Percentiles rank a stretch among this genome's conserved stretches.
Conservation (phyloP, 306 rosid genomes). For the Begonia fuchsioides region DNA sequence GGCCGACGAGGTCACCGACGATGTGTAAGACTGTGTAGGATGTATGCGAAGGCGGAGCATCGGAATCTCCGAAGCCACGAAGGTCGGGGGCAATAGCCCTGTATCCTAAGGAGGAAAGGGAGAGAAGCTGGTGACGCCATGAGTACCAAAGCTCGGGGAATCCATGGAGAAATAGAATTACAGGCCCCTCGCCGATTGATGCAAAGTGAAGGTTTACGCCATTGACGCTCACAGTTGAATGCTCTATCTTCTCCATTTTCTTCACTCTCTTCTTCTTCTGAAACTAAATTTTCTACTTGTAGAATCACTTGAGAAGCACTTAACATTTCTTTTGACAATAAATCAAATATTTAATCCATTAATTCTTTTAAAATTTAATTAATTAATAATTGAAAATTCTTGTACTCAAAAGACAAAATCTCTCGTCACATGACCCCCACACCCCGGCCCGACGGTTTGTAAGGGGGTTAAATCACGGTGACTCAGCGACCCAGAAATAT, state of each 20-base stretch:
- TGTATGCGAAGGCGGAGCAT: not conserved
- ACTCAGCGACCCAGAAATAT: too few relatives aligned
- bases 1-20: constrained; percentile 14
- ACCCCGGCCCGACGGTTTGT: too few relatives aligned
- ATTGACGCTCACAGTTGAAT: not conserved
- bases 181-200: constrained; percentile 5
- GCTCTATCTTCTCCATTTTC: constrained; percentile 7
- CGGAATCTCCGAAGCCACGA: constrained; percentile 8
- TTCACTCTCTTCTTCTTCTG: not conserved
- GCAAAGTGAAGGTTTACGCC: constrained; percentile 7
- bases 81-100: constrained; percentile 11
- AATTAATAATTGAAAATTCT: too few relatives aligned
- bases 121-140: constrained; percentile 13
- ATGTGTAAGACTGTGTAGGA: constrained; percentile 5
- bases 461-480: too few relatives aligned
- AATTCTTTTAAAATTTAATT: too few relatives aligned
- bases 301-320: too few relatives aligned
- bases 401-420: too few relatives aligned
- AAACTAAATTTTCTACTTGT: too few relatives aligned
- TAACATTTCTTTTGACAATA: too few relatives aligned
- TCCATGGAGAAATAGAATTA: constrained; percentile 8
- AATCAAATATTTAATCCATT: too few relatives aligned
- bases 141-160: constrained; percentile 17
- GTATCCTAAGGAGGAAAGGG: constrained; percentile 9
- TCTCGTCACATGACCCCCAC: too few relatives aligned